Base-by-base conservation (phyloP, 2,329 filamentous ascomycete species). In the Cladophialophora carrionii region DNA sequence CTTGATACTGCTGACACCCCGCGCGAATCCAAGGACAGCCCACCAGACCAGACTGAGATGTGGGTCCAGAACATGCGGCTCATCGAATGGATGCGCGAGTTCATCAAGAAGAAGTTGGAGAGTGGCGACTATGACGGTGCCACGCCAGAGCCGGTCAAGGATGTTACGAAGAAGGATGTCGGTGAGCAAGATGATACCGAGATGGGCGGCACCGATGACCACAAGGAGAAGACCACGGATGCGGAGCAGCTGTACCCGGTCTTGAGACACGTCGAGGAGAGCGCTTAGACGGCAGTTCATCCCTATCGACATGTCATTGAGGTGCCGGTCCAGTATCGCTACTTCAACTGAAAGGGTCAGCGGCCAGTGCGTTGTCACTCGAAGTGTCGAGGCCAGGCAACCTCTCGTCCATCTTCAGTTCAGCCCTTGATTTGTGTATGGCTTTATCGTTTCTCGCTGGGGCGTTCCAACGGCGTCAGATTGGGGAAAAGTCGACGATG, bases 61-160 rank as follows among this genome's bases (percentile, higher is more conserved):
- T 88, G 86, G 86, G 83, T 88, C 9, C 84, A 87, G 73, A 87
- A 87, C 75, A 85, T 87, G 61, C 84, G 86, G n/a, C 80, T 86
- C 9, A 84, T 88, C 32, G 86, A 88, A 76, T 80, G 81, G 57
- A 79, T 88, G 41, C 81, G 86, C 51, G 81, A 81, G 22, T 84
- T 84, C 74, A 81, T 88, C 70, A 81, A 83, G 62, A 80, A 84
- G 56, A 79, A 83, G 59, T 77, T 88, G 24, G 80, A 84, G 65
- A 76, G 77, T 48, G 82, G 81, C 41, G 83, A 86, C 41, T 87
- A 77, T 63, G 79, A 77, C 8, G 63, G 71, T 9, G 29, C 43
- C 32, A 22, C 48, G 20, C 24, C 48, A 4, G 20, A 41, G 7
- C 29, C 24, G 3, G 29, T 46, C 43, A 43, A n/a, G 17, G 63